Conservation (phyloP, 2,329 filamentous ascomycete genomes). For the Colletotrichum sp. region DNA sequence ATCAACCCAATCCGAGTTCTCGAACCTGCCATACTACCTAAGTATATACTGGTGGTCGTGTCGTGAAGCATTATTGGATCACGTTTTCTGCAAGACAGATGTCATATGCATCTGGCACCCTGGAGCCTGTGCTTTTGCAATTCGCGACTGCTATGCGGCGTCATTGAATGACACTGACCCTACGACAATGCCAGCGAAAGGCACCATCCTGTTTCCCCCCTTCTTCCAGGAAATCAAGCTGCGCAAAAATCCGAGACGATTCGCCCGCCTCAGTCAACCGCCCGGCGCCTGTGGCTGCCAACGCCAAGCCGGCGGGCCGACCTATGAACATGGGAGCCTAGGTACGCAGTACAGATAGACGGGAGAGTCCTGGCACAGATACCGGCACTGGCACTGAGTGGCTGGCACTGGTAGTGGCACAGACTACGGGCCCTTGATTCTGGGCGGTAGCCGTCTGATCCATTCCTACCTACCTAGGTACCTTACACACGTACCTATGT, state of each 20-base stretch:
- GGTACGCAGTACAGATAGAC: neutral
- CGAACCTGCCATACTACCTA: neutral
- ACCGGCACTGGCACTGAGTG: no score
- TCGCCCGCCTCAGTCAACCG: neutral
- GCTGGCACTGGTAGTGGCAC: neutral
- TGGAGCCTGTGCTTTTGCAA: neutral
- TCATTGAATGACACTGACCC: neutral
- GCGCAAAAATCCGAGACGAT: neutral
- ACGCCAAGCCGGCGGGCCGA: neutral
- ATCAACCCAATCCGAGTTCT: neutral
- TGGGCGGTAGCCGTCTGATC: neutral
- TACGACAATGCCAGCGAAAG: neutral
- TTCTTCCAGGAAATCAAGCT: neutral
- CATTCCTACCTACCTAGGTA: neutral
- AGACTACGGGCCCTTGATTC: neutral
- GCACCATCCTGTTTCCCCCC: neutral
- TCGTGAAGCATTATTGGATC: neutral
- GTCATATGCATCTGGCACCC: constrained; percentile 2
- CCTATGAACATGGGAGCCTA: neutral
- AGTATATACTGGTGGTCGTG: neutral
- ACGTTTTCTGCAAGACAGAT: neutral
- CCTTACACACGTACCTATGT: neutral
- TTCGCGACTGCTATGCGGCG: neutral
- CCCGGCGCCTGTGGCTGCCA: neutral
- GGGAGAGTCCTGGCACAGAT: no score